Evolutionary conservation across 2,329 filamentous ascomycete genomes (phyloP), one percentile per base, ranked within the genome.

Genomic region (Pseudocercospora crystallina): DNA sequence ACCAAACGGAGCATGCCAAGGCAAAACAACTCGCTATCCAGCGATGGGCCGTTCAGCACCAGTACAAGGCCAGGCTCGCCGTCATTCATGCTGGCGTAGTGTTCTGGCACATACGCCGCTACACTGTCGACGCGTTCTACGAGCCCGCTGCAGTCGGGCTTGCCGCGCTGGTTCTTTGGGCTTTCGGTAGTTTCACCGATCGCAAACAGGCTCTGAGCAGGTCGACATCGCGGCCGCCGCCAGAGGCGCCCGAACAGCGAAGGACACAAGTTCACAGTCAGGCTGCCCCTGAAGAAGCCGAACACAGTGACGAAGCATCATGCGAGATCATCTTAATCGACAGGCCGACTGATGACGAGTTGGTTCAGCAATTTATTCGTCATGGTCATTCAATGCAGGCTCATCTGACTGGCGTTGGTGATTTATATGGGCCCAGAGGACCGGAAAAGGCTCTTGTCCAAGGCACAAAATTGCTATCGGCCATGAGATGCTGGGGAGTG

Each of bases 141-240:
- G 80, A 82, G 59, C 82, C 84, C 0, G 79, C 87, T 2, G 80
- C 80, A 0, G 76, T 87, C 0, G 84, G 86, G 58, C 83, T 88
- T 58, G 83, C 82, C 3, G 76, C 80, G 8, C 71, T 89, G 3
- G 79, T 80, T 0, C 69, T 89, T 10, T 89, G 86, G 86, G 79
- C 80, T 0, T 87, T 76, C 54, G 67, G 71, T 2, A 65, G 59
- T 5, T 67, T 60, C 35, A 42, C 56, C 26, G 40, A 40, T 15
- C 49, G 38, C 11, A 50, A 44, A 13, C 29, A 26, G 34, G 20
- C 41, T 9, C 17, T 31, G 11, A 42, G 14, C 12, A 33, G 34
- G 30, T 20, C 43, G 15, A 34, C 40, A 17, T 42, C 47, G 2
- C 42, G 14, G 33, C 45, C 31, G 35, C 29, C 17, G 29, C 40